Evolutionary conservation across 441 rosid species (phyloP).

Genomic region (Breynia disticha): DNA sequence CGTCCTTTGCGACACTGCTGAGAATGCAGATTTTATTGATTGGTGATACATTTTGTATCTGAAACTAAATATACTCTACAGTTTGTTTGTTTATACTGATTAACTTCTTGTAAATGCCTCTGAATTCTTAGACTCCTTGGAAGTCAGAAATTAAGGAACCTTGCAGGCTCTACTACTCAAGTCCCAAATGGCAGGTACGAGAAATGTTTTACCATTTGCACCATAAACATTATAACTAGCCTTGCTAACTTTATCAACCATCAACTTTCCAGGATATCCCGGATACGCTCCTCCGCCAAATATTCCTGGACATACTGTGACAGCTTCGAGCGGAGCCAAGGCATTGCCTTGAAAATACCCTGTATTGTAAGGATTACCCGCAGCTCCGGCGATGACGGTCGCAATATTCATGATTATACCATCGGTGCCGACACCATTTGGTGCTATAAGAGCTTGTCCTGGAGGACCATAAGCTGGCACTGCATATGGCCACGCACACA

Average conservation of each 20-base stretch:
- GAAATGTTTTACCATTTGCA: constrained; percentile 16
- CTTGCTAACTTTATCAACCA: constrained; percentile 14
- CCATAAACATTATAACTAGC: constrained; percentile 25
- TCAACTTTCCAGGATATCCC: constrained; percentile 21
- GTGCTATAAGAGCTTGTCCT: constrained; percentile 12
- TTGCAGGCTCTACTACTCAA: constrained; percentile 12
- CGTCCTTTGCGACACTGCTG: no score
- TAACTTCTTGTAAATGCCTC: no score
- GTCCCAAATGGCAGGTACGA: constrained; percentile 32
- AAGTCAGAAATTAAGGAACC: constrained; percentile 8
- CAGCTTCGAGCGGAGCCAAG: constrained; percentile 29
- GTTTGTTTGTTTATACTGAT: no score
- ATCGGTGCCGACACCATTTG: constrained; percentile 26
- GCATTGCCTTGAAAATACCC: constrained; percentile 31
- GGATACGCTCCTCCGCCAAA: constrained; percentile 38
- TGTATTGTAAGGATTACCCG: constrained; percentile 26
- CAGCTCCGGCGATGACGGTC: constrained; percentile 30
- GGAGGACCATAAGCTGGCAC: constrained; percentile 17
- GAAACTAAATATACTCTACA: no score
- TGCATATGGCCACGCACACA: constrained; percentile 36
- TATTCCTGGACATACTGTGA: constrained; percentile 28
- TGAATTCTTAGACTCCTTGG: neutral
- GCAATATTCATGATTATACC: constrained; percentile 33
- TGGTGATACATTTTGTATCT: no score
- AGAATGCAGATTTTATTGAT: no score